Percentiles rank a stretch among this genome's conserved stretches.
phyloP scores from a whole-genome alignment of 495 filamentous ascomycete genomes.

The Lineolata rhizophorae region DNA sequence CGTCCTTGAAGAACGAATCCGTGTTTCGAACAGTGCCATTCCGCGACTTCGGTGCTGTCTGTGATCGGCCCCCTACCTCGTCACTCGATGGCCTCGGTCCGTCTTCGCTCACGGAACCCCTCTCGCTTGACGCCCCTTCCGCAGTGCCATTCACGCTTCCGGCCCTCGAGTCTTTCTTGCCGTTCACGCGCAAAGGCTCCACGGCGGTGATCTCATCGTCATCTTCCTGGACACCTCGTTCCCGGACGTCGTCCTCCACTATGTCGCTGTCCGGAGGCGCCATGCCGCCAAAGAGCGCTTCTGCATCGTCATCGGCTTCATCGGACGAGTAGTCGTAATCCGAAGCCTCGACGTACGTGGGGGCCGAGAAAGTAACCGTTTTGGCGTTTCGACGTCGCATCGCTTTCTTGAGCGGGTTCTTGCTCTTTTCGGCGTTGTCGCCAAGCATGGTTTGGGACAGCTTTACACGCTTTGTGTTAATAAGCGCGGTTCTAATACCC shows the following conservation, averaged over 20 bases:
- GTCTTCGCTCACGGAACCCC: conserved; percentile 20
- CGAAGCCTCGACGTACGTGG: conserved; percentile 72
- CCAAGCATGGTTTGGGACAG: conserved; percentile 86
- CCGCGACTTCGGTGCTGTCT: conserved; percentile 53
- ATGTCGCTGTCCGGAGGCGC: conserved; percentile 10
- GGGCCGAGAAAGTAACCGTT: conserved; percentile 61
- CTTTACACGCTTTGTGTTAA: too few relatives aligned
- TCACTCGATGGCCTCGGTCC: too few relatives aligned
- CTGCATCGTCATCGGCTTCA: conserved; percentile 51
- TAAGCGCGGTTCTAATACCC: background rate
- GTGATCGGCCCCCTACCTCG: too few relatives aligned
- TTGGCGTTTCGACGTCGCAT: conserved; percentile 76
- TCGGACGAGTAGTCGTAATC: conserved; percentile 77
- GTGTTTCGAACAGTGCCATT: conserved; percentile 74
- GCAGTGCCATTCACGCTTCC: conserved; percentile 3
- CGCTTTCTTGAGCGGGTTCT: conserved; percentile 73
- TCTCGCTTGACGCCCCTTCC: too few relatives aligned
- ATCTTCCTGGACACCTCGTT: conserved; percentile 7
- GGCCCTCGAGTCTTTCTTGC: conserved; percentile 6
- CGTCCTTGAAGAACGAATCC: conserved; percentile 94
- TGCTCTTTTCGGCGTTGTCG: conserved; percentile 71
- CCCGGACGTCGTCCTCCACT: conserved; percentile 12
- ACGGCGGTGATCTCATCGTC: conserved; percentile 12
- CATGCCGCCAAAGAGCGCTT: conserved; percentile 22
- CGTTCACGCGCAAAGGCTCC: conserved; percentile 12